phyloP scores from a whole-genome alignment of 2,329 filamentous ascomycete genomes.

The Cercospora zeina region DNA sequence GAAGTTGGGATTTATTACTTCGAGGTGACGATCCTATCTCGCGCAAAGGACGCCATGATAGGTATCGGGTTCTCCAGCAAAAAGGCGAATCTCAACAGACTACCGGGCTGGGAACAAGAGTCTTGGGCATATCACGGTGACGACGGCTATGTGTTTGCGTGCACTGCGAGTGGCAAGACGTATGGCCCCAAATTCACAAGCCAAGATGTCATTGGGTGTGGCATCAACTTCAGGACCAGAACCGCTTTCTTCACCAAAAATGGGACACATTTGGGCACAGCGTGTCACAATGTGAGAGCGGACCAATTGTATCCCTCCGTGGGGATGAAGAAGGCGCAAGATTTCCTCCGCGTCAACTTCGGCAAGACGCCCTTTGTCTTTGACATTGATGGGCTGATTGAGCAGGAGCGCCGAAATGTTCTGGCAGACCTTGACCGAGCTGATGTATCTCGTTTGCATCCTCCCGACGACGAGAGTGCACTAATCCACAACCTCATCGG shows the following conservation, averaged over 20 bases:
- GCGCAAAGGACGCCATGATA: conserved; percentile 61
- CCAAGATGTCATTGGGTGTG: conserved; percentile 63
- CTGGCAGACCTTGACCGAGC: conserved; percentile 62
- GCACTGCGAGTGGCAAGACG: conserved; percentile 56
- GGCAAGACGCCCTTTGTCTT: conserved; percentile 77
- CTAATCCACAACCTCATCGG: conserved; percentile 80
- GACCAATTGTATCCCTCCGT: conserved; percentile 66
- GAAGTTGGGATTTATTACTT: conserved; percentile 95
- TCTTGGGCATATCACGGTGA: conserved; percentile 69
- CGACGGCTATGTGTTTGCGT: conserved; percentile 64
- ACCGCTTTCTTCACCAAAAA: conserved; percentile 67
- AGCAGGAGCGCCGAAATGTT: conserved; percentile 62
- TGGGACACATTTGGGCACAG: conserved; percentile 60
- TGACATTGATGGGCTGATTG: conserved; percentile 85
- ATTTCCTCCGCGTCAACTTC: conserved; percentile 62
- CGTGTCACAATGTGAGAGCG: conserved; percentile 64
- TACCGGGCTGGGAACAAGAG: conserved; percentile 66
- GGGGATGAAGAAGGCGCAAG: conserved; percentile 65
- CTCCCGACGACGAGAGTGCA: conserved; percentile 68
- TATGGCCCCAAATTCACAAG: conserved; percentile 63
- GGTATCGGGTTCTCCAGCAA: conserved; percentile 62
- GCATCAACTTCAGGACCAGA: conserved; percentile 63
- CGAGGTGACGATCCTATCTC: conserved; percentile 68
- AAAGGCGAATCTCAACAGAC: conserved; percentile 60
- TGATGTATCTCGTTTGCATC: conserved; percentile 61